Percentiles rank a stretch among this genome's conserved stretches.
These are phyloP conservation scores for Ophryocystis elektroscirrha DNA, from an alignment of 169 alveolate species.

Conservation along the genomic window DNA sequence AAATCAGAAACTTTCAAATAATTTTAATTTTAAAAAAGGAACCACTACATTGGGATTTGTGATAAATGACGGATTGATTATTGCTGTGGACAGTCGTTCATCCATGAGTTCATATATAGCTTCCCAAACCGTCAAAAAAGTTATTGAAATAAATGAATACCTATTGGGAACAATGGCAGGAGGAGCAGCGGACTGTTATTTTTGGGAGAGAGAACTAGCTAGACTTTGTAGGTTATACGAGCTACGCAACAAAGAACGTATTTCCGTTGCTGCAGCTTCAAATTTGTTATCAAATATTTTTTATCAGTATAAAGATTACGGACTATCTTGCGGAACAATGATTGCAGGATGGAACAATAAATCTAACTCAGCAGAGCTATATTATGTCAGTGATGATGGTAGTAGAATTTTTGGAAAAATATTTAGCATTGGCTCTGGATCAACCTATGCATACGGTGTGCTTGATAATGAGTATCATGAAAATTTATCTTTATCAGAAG, in stretches of 20 bases:
- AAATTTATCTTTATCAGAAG: constrained; percentile 77
- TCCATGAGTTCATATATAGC: constrained; percentile 90
- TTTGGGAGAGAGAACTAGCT: constrained; percentile 82
- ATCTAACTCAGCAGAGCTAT: constrained; percentile 38
- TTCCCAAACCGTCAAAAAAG: constrained; percentile 73
- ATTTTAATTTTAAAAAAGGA: constrained; percentile 58
- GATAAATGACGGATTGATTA: constrained; percentile 76
- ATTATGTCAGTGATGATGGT: constrained; percentile 74
- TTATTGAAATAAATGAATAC: constrained; percentile 80
- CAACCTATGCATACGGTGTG: constrained; percentile 94
- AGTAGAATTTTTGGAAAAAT: constrained; percentile 27
- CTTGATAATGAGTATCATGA: constrained; percentile 66
- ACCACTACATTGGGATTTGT: constrained; percentile 88
- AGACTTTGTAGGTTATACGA: constrained; percentile 67
- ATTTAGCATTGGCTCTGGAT: constrained; percentile 89
- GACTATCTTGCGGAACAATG: constrained; percentile 87
- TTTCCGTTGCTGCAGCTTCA: constrained; percentile 93
- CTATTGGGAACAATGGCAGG: constrained; percentile 98
- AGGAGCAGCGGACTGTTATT: constrained; percentile 98
- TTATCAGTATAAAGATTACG: constrained; percentile 70
- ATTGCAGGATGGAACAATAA: constrained; percentile 55
- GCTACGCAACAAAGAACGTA: constrained; percentile 59
- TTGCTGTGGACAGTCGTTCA: constrained; percentile 98
- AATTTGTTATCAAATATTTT: constrained; percentile 76
- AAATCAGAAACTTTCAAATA: too few species aligned